Evolutionary conservation across 2,329 filamentous ascomycete genomes (phyloP).

Genomic region (Madurella fahalii): DNA sequence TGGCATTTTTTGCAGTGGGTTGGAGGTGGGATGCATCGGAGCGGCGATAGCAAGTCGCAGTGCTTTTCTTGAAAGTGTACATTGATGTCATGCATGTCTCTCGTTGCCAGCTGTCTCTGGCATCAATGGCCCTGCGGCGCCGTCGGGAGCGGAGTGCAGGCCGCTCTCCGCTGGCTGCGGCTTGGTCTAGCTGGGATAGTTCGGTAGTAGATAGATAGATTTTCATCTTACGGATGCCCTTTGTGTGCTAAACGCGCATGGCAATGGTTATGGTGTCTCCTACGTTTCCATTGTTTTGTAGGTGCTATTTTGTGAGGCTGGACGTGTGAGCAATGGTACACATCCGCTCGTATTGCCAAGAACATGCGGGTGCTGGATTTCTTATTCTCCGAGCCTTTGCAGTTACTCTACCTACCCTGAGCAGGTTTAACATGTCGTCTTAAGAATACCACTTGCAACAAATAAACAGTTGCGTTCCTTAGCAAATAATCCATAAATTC

Average conservation of each 20-base stretch:
- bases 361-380: too few species aligned
- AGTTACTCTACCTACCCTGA: too few species aligned
- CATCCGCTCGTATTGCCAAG: too few species aligned
- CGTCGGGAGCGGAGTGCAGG: constrained; percentile 22
- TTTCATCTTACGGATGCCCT: neutral
- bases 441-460: neutral
- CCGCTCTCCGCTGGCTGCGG: constrained; percentile 5
- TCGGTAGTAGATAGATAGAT: constrained; percentile 2
- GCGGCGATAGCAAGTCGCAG: constrained; percentile 4
- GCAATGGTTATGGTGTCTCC: neutral
- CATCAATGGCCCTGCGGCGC: neutral
- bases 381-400: too few species aligned
- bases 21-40: neutral
- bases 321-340: too few species aligned
- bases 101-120: neutral
- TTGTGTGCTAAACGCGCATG: constrained; percentile 1
- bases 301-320: too few species aligned
- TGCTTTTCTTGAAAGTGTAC: neutral
- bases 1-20: constrained; percentile 3
- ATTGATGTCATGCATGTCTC: neutral
- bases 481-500: too few species aligned
- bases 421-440: neutral
- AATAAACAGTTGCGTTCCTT: too few species aligned
- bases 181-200: constrained; percentile 1
- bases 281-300: too few species aligned